Conservation (phyloP, 441 rosid species). For the Brassica hybrid region DNA sequence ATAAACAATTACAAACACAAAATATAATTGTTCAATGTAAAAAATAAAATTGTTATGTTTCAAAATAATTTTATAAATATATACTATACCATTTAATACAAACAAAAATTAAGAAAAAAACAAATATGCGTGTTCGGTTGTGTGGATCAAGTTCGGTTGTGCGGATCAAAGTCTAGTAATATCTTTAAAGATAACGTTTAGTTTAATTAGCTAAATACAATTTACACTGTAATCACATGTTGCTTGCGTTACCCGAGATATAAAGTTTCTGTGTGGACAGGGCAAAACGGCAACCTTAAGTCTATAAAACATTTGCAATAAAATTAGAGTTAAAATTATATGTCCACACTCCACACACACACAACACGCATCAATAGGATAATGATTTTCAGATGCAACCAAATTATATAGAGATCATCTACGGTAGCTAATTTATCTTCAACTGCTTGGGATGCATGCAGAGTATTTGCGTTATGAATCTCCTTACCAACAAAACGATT, state of each 20-base stretch:
- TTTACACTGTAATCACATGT: neutral
- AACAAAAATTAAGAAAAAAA: no score
- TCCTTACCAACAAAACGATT: constrained; percentile 48
- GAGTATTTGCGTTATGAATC: constrained; percentile 47
- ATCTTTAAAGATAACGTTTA: neutral
- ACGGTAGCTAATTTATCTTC: neutral
- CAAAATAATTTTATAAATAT: no score
- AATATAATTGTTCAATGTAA: no score
- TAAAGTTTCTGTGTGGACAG: neutral
- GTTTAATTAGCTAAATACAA: neutral
- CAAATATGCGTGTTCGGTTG: no score
- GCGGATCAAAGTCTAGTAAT: no score
- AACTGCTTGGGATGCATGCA: constrained; percentile 10
- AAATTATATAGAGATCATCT: neutral
- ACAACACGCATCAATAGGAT: neutral
- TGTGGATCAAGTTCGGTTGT: no score
- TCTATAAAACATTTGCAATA: no score
- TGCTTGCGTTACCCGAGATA: neutral
- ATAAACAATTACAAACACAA: no score
- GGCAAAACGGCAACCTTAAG: neutral
- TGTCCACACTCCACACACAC: neutral
- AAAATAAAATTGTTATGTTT: no score
- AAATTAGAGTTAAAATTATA: no score
- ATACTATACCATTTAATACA: no score
- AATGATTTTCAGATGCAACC: neutral